phyloP scores from a whole-genome alignment of 371 early-diverging fungal genomes.

The Syncephalastrum sp. region DNA sequence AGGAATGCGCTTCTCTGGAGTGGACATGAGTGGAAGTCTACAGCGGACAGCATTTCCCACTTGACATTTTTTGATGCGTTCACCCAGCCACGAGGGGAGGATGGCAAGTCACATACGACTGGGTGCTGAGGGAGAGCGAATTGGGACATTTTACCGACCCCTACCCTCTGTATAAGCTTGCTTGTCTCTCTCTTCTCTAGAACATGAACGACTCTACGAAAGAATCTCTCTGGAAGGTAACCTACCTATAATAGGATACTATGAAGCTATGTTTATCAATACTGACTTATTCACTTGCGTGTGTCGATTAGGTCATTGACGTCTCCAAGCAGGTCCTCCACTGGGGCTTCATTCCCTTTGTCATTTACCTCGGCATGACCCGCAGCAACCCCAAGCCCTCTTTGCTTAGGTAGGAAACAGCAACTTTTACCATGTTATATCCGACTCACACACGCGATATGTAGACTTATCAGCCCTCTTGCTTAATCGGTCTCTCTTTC shows the following conservation, averaged over 20 bases:
- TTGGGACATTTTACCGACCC: conserved; percentile 1
- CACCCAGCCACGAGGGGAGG: background rate
- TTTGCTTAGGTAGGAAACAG: conserved; percentile 42
- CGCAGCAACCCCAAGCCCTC: conserved; percentile 64
- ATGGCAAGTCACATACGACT: no score
- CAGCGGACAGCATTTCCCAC: background rate
- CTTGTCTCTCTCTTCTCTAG: background rate
- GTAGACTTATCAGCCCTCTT: conserved; percentile 48
- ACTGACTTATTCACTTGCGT: background rate
- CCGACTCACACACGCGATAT: background rate
- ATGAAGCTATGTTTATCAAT: no score
- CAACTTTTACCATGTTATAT: background rate
- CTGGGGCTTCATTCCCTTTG: conserved; percentile 70
- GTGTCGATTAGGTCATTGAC: conserved; percentile 39
- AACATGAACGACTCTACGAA: conserved; percentile 54
- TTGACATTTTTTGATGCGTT: conserved; percentile 1
- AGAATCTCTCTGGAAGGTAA: conserved; percentile 50
- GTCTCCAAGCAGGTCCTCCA: conserved; percentile 61
- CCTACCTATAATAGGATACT: no score
- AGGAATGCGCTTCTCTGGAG: conserved; percentile 32
- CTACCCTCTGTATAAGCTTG: conserved; percentile 6
- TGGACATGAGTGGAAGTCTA: conserved; percentile 13
- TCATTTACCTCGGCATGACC: conserved; percentile 64
- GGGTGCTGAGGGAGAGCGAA: no score
- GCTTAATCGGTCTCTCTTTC: conserved; percentile 24